phyloP scores from a whole-genome alignment of 768 basidiomycete species.

The Macrocybe gigantea region DNA sequence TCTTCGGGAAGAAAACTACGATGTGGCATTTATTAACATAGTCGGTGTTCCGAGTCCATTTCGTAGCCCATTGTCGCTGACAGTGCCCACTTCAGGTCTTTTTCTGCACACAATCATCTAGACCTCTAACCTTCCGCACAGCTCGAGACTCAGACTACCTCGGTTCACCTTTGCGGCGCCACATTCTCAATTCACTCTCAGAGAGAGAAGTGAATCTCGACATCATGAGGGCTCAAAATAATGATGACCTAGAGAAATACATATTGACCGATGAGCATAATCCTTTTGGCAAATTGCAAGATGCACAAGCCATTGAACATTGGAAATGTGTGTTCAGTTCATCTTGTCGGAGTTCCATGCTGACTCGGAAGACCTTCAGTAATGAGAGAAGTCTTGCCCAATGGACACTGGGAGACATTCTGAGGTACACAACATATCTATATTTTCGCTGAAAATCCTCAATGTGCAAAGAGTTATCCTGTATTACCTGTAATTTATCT shows the following conservation, averaged over 20 bases:
- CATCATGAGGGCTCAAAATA: conserved; percentile 25
- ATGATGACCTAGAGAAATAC: conserved; percentile 35
- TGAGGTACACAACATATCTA: conserved; percentile 22
- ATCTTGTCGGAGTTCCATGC: not conserved
- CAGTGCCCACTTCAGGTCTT: conserved; percentile 49
- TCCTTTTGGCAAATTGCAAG: conserved; percentile 60
- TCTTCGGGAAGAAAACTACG: conserved; percentile 39
- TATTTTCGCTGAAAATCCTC: not conserved
- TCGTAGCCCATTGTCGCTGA: not conserved
- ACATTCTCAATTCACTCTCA: conserved; percentile 47
- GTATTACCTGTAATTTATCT: not conserved
- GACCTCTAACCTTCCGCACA: conserved; percentile 53
- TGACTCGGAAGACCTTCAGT: conserved; percentile 30
- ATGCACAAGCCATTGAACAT: conserved; percentile 57
- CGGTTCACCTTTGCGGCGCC: conserved; percentile 59
- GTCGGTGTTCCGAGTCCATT: conserved; percentile 34
- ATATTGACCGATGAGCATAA: conserved; percentile 62
- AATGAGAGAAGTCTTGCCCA: conserved; percentile 74
- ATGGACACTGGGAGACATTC: conserved; percentile 75
- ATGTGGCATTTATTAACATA: conserved; percentile 64
- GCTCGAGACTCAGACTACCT: conserved; percentile 55
- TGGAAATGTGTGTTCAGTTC: conserved; percentile 60
- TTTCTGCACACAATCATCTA: conserved; percentile 63
- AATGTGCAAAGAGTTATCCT: no score
- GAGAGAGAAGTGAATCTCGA: conserved; percentile 49